Percentiles rank a stretch among this genome's conserved stretches.
These are phyloP conservation scores for Pseudocercospora fijiensis DNA, from an alignment of 2,329 filamentous ascomycete species.

Conservation along the genomic window DNA sequence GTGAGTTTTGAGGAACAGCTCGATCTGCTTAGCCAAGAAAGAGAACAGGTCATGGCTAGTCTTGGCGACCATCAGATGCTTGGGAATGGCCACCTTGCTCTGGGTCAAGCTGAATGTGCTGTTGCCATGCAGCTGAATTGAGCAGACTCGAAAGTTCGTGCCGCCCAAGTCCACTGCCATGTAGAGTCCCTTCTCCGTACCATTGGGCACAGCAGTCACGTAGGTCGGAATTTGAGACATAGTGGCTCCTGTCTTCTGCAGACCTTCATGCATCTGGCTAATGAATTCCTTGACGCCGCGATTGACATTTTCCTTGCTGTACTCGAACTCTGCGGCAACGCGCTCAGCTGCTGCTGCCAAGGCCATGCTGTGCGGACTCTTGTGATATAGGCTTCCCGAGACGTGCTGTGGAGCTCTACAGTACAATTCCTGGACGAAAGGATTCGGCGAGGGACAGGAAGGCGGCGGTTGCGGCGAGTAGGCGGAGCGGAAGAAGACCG, in stretches of 20 bases:
- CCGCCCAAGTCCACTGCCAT: constrained; percentile 96
- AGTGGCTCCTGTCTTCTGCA: constrained; percentile 73
- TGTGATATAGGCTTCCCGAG: constrained; percentile 32
- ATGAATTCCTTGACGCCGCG: constrained; percentile 82
- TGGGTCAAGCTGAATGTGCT: constrained; percentile 92
- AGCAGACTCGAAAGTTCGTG: constrained; percentile 98
- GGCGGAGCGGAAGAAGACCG: constrained; percentile 5
- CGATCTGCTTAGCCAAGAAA: constrained; percentile 91
- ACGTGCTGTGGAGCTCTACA: constrained; percentile 35
- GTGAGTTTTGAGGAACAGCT: constrained; percentile 80
- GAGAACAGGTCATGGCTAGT: constrained; percentile 83
- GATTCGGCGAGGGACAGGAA: constrained; percentile 37
- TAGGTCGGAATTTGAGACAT: constrained; percentile 97
- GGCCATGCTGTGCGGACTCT: constrained; percentile 48
- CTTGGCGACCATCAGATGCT: constrained; percentile 84
- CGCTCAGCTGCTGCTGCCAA: constrained; percentile 70
- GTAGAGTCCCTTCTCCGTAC: constrained; percentile 96
- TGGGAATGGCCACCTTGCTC: constrained; percentile 88
- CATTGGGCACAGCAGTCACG: constrained; percentile 92
- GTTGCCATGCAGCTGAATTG: constrained; percentile 88
- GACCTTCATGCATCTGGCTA: constrained; percentile 82
- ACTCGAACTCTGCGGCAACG: constrained; percentile 83
- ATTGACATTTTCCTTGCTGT: constrained; percentile 73
- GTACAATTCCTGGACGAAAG: constrained; percentile 40
- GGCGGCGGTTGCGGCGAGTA: constrained; percentile 25